phyloP scores from a whole-genome alignment of 495 filamentous ascomycete genomes.

The Neurospora terricola region DNA sequence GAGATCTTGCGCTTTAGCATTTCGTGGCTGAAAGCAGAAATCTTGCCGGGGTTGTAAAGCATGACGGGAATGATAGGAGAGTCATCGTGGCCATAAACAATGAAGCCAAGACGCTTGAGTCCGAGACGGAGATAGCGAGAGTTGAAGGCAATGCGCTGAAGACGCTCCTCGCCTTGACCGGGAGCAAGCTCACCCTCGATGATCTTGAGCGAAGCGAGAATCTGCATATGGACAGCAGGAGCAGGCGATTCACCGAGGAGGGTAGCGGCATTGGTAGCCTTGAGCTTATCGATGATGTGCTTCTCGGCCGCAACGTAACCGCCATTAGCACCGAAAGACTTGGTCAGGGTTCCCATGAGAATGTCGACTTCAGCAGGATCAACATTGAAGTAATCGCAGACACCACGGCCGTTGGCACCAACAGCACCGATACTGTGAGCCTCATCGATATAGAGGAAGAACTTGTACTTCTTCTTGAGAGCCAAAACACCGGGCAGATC shows the following conservation, averaged over 20 bases:
- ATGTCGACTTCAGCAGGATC: conserved; percentile 85
- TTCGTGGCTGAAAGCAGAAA: conserved; percentile 95
- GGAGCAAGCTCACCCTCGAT: conserved; percentile 81
- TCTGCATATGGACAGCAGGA: conserved; percentile 81
- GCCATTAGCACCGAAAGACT: conserved; percentile 97
- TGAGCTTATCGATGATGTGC: conserved; percentile 82
- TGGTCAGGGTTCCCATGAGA: conserved; percentile 96
- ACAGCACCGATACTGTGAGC: conserved; percentile 94
- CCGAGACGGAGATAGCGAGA: conserved; percentile 94
- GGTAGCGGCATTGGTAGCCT: conserved; percentile 73
- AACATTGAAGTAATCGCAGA: conserved; percentile 94
- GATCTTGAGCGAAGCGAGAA: conserved; percentile 69
- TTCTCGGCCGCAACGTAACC: conserved; percentile 91
- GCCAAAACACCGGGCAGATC: conserved; percentile 79
- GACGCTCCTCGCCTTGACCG: conserved; percentile 89
- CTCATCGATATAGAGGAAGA: conserved; percentile 89
- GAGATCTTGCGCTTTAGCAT: conserved; percentile 97
- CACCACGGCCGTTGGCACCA: conserved; percentile 77
- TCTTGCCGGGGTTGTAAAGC: conserved; percentile 94
- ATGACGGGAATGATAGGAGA: conserved; percentile 91
- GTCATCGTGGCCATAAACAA: conserved; percentile 94
- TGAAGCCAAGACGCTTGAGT: conserved; percentile 92
- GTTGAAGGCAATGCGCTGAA: conserved; percentile 96
- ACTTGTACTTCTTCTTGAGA: conserved; percentile 93
- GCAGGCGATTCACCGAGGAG: conserved; percentile 82